Conservation (phyloP, 108 stramenopile species). For the Cylindrotheca closterium region DNA sequence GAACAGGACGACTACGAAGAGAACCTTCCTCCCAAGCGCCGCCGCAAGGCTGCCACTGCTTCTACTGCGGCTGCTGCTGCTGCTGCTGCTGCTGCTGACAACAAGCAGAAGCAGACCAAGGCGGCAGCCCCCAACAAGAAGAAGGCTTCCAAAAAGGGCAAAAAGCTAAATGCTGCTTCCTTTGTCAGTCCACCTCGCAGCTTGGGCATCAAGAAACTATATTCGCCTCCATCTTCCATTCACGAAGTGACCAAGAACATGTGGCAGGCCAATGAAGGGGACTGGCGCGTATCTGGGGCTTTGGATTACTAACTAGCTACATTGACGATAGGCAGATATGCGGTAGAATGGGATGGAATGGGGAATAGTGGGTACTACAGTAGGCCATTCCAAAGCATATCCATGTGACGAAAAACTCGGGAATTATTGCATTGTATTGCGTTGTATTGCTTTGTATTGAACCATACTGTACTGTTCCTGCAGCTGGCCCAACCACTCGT, state of each 20-base stretch:
- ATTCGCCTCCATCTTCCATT: slow-evolving; percentile 10
- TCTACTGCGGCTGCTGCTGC: too few relatives aligned
- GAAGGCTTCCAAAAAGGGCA: neutral
- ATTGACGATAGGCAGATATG: too few relatives aligned
- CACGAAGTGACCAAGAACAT: slow-evolving; percentile 15
- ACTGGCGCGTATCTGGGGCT: slow-evolving; percentile 10
- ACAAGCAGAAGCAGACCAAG: neutral
- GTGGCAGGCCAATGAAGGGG: slow-evolving; percentile 13
- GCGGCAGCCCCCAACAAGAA: neutral
- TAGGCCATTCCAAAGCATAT: too few relatives aligned
- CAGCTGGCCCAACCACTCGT: too few relatives aligned
- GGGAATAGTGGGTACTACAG: too few relatives aligned
- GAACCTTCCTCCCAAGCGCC: neutral
- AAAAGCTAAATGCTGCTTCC: neutral
- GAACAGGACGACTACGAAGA: too few relatives aligned
- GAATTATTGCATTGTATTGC: too few relatives aligned
- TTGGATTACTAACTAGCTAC: slow-evolving; percentile 24
- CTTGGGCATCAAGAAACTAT: slow-evolving; percentile 2
- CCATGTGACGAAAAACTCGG: too few relatives aligned
- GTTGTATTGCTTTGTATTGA: too few relatives aligned
- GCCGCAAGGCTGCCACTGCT: neutral
- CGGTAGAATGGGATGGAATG: too few relatives aligned
- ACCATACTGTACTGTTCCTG: too few relatives aligned
- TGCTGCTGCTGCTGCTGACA: too few relatives aligned
- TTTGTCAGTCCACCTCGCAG: neutral